Conservation (phyloP, 208 protist species). For the Tritrichomonas musculus region DNA sequence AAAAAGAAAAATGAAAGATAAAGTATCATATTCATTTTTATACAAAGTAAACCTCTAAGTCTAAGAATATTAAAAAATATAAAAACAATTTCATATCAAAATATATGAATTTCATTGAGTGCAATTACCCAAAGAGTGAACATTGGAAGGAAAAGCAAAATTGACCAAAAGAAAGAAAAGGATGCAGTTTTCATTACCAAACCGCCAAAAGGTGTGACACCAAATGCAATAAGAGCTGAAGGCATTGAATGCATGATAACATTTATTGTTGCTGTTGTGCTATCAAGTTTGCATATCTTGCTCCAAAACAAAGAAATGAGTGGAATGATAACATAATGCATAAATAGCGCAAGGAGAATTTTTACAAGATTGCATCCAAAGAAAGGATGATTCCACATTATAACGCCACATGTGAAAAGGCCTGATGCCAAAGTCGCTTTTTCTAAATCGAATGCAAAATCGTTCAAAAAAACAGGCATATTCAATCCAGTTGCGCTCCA, state of each 20-base stretch:
- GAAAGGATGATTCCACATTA: not conserved
- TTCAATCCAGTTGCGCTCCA: not conserved
- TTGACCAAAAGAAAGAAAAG: constrained; percentile 23
- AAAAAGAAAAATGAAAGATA: too few relatives aligned
- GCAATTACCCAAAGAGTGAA: not conserved
- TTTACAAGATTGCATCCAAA: not conserved
- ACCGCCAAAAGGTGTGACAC: not conserved
- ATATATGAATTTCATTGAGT: not conserved
- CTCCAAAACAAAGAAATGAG: not conserved
- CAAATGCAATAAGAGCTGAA: not conserved
- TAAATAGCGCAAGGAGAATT: not conserved
- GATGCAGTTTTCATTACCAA: not conserved
- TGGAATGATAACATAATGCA: not conserved
- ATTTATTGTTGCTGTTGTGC: not conserved
- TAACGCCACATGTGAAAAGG: not conserved
- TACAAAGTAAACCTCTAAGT: too few relatives aligned
- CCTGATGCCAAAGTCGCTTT: not conserved
- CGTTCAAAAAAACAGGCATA: not conserved
- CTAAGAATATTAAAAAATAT: too few relatives aligned
- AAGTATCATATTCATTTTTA: too few relatives aligned
- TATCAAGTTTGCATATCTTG: not conserved
- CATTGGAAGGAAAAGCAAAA: not conserved
- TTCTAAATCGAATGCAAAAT: not conserved
- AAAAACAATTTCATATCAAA: not conserved
- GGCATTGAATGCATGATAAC: not conserved